phyloP scores from a whole-genome alignment of 139 green algal genomes.

The Desmodesmus armatus region DNA sequence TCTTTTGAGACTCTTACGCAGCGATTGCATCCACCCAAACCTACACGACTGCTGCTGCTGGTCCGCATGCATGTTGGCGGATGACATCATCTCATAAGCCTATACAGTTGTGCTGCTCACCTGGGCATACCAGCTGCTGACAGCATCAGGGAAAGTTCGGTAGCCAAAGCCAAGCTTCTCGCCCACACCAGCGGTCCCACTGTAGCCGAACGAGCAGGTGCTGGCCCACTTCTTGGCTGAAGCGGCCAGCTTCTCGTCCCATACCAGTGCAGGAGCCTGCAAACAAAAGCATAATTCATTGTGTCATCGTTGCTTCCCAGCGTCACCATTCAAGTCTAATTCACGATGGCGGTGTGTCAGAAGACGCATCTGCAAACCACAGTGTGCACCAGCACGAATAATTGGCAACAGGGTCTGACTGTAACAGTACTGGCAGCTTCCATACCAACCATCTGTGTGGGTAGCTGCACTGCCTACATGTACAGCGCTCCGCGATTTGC shows the following conservation, averaged over 20 bases:
- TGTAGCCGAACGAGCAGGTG: conserved; percentile 38
- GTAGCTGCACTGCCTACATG: too few species aligned
- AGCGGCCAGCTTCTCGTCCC: conserved; percentile 36
- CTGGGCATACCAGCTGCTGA: conserved; percentile 48
- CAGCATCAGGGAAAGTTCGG: background rate
- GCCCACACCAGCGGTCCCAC: conserved; percentile 24
- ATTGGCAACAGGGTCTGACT: too few species aligned
- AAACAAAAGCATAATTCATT: background rate
- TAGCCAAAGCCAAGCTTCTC: conserved; percentile 45
- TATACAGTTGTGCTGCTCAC: background rate
- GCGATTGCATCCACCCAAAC: too few species aligned
- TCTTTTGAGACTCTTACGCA: too few species aligned
- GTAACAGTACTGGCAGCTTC: too few species aligned
- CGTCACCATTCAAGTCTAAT: too few species aligned
- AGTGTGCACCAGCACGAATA: too few species aligned
- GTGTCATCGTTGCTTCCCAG: background rate
- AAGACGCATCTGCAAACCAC: too few species aligned
- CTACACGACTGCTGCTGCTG: background rate
- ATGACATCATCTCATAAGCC: background rate
- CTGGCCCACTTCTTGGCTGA: conserved; percentile 40
- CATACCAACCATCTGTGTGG: too few species aligned
- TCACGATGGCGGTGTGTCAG: too few species aligned
- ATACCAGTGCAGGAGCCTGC: conserved; percentile 32
- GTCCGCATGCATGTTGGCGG: background rate
- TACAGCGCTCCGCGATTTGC: too few species aligned